Conservation (phyloP, 2,329 filamentous ascomycete genomes). For the Arthroderma uncinatum region DNA sequence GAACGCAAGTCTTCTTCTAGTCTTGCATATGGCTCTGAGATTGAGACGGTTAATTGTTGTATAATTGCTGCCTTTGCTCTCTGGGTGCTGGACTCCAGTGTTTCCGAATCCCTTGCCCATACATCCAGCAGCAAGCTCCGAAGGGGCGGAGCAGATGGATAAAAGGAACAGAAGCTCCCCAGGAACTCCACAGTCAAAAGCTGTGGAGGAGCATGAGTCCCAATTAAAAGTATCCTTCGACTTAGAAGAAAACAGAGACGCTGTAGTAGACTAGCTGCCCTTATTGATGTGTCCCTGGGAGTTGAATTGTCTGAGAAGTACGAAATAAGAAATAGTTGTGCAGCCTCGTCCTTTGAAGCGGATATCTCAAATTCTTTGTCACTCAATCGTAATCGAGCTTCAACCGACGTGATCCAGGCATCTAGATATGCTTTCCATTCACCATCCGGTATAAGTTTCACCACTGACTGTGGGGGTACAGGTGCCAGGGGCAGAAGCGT, state of each 20-base stretch:
- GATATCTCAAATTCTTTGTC: slow-evolving; percentile 45
- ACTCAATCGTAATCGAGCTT: slow-evolving; percentile 51
- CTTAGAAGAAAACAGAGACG: slow-evolving; percentile 55
- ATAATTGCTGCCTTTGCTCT: slow-evolving; percentile 27
- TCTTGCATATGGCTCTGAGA: slow-evolving; percentile 12
- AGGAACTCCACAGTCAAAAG: slow-evolving; percentile 58
- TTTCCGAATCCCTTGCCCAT: slow-evolving; percentile 30
- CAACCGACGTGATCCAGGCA: slow-evolving; percentile 60
- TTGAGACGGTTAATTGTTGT: slow-evolving; percentile 20
- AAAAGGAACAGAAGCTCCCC: slow-evolving; percentile 55
- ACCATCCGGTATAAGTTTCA: slow-evolving; percentile 50
- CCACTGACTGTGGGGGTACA: slow-evolving; percentile 60
- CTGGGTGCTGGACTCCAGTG: slow-evolving; percentile 28
- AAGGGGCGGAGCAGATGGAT: slow-evolving; percentile 51
- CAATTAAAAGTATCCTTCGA: slow-evolving; percentile 44
- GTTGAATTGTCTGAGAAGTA: slow-evolving; percentile 44
- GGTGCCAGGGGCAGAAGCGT: slow-evolving; percentile 56
- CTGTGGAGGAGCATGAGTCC: slow-evolving; percentile 32
- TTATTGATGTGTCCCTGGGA: slow-evolving; percentile 16
- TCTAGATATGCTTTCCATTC: slow-evolving; percentile 72
- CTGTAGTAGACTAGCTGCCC: slow-evolving; percentile 43
- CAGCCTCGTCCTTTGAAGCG: slow-evolving; percentile 46
- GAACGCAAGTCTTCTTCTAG: slow-evolving; percentile 23
- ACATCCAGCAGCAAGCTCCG: slow-evolving; percentile 42
- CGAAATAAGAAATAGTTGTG: slow-evolving; percentile 53